phyloP scores from a whole-genome alignment of 208 protist genomes.

The Wallacemonas collosoma region DNA sequence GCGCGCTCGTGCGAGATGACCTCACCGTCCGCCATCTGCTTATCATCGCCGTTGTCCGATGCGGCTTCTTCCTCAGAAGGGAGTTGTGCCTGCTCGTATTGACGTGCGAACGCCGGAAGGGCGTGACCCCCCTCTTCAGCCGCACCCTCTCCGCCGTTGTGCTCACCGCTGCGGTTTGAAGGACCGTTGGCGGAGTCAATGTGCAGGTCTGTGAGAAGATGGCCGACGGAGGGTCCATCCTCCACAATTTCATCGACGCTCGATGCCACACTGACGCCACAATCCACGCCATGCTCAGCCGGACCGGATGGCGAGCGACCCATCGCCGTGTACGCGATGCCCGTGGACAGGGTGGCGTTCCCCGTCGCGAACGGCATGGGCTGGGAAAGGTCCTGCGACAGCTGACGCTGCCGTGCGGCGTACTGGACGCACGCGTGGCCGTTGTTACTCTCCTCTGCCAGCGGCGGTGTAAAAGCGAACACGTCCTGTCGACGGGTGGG shows the following conservation, averaged over 20 bases:
- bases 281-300: background rate
- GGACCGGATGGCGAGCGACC: too few relatives aligned
- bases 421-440: background rate
- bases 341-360: background rate
- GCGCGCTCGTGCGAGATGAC: too few relatives aligned
- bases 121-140: background rate
- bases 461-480: background rate
- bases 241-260: conserved; percentile 17
- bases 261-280: background rate
- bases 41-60: background rate
- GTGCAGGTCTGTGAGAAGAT: conserved; percentile 16
- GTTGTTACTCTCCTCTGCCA: background rate
- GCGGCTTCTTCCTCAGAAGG: background rate
- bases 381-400: conserved; percentile 8
- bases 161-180: background rate
- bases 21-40: background rate
- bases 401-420: background rate
- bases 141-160: background rate
- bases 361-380: background rate
- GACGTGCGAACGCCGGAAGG: too few relatives aligned
- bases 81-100: too few relatives aligned
- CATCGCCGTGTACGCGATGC: too few relatives aligned
- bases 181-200: background rate
- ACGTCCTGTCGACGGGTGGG: background rate
- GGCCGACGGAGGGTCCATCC: conserved; percentile 14